Conservation (phyloP, 441 rosid species). For the Omphalea diandra region DNA sequence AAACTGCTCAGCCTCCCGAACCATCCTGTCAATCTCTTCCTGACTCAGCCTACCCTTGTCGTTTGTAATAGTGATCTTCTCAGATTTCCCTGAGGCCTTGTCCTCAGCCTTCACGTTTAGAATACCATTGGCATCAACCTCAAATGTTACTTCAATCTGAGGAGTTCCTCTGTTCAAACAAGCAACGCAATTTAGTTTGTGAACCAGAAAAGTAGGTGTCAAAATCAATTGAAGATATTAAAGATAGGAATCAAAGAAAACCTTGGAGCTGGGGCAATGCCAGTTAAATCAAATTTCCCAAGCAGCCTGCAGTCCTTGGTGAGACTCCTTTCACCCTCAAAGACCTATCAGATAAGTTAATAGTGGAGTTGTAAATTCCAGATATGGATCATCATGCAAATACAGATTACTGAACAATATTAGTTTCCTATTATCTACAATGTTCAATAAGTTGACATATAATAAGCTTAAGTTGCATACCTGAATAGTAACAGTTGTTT, state of each 20-base stretch:
- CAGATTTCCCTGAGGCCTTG: constrained; percentile 71
- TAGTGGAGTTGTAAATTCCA: too few species aligned
- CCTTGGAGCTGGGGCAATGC: constrained; percentile 87
- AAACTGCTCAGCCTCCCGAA: constrained; percentile 76
- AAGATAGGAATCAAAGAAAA: constrained; percentile 9
- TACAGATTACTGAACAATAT: background rate
- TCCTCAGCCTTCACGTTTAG: constrained; percentile 83
- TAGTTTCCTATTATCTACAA: background rate
- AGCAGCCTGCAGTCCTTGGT: constrained; percentile 80
- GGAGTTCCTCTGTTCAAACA: constrained; percentile 70
- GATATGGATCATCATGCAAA: background rate
- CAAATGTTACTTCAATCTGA: constrained; percentile 85
- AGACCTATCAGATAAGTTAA: constrained; percentile 42
- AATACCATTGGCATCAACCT: constrained; percentile 89
- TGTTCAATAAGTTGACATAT: background rate
- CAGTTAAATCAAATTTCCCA: constrained; percentile 72
- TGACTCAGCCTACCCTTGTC: constrained; percentile 89
- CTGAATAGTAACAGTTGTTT: constrained; percentile 83
- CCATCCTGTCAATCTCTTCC: constrained; percentile 90
- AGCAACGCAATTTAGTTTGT: background rate
- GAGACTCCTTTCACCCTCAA: constrained; percentile 90
- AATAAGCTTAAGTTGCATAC: constrained; percentile 27
- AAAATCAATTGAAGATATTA: background rate
- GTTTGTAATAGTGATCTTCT: constrained; percentile 84
- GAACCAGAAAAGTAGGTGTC: background rate